Evolutionary conservation across 805 yeast species (phyloP), one percentile per base, ranked within the genome.

Genomic region (Kuraishia cidri): DNA sequence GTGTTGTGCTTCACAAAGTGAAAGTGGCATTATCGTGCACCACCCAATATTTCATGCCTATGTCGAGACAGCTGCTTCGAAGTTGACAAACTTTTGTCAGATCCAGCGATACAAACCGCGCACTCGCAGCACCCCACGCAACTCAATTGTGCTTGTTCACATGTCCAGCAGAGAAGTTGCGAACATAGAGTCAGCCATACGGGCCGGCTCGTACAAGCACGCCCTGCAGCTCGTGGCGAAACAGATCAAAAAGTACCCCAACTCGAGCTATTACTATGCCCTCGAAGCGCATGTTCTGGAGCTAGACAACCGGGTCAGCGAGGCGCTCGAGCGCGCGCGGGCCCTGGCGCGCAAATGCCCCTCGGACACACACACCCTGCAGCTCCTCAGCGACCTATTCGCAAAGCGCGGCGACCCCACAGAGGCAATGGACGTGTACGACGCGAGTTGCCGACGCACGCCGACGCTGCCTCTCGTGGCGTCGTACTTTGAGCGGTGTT

Each of bases 401-500:
- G 50, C 56, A 12, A 39, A 50, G 26, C 48, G 59, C n/a, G 62
- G 60, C 1, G 48, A 43, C 24, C 48, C 48, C 10, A 52, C 50
- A 0, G 74, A 71, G 34, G 66, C 74, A 3, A 44, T 57, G 13
- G 62, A 57, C 30, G 64, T 73, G 1, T 79, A 69, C 46, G 86
- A 78, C 38, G 66, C 60, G 34, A 76, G 78, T 3, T 64, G 70
- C 27, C 69, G 70, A 46, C 73, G 69, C 46, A 75, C 72, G 41
- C 77, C 80, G 3, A 62, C 66, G 4, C 55, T 62, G 28, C 61
- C 60, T 7, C 48, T 72, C 21, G 54, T 72, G 5, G 53, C 62
- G 28, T 60, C 59, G 22, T 83, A 90, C 87, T 76, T 77, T 47
- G 63, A 63, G 25, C 54, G 64, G 26, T 60, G 79, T 19, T 46